Base-by-base conservation (phyloP, 169 alveolate genomes). In the Haemoproteus tartakovskyi region DNA sequence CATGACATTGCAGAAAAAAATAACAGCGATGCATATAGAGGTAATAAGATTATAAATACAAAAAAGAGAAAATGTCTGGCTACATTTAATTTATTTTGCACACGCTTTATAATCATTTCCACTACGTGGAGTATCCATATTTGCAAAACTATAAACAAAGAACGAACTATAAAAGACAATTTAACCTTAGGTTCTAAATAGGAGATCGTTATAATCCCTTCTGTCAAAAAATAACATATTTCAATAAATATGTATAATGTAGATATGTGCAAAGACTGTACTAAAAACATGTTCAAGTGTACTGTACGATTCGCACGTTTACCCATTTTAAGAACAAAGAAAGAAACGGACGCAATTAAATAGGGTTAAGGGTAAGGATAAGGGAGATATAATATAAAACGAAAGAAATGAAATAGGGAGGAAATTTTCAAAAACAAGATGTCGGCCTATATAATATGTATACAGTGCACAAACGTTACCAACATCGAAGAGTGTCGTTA, bases 121-220 rank as follows among this genome's bases (percentile, higher is more conserved):
- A 54, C 82, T 52, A 67, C 29, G 51, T 67, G 51, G 51, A 67
- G 56, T 27, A 67, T 9, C 16, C 60, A 59, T 24, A 67, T 19
- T 14, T 67, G 82, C 22, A 67, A 11, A 30, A 52, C 64, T 41
- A 67, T 41, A 46, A 67, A 67, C 33, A 43, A 4, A 48, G 74
- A 67, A 67, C 70, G 56, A 18, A 67, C 56, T 36, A 67, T 67
- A 54, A 54, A 60, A 26, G 82, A 43, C 27, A 54, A 18, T 22
- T 61, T 67, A 36, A 41, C 82, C 38, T 67, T 36, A 46, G 43
- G 14, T n/a, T n/a, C 41, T 67, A 67, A 54, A n/a, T 54, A 40
- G 45, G 51, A 67, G 56, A 67, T 54, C 2, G 82, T 67, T 26
- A 54, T 67, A 54, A 67, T 54, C 21, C 82, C 82, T 40, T 67